phyloP scores from a whole-genome alignment of 2,329 filamentous ascomycete genomes.

The Aspergillus fumigatiaffinis region DNA sequence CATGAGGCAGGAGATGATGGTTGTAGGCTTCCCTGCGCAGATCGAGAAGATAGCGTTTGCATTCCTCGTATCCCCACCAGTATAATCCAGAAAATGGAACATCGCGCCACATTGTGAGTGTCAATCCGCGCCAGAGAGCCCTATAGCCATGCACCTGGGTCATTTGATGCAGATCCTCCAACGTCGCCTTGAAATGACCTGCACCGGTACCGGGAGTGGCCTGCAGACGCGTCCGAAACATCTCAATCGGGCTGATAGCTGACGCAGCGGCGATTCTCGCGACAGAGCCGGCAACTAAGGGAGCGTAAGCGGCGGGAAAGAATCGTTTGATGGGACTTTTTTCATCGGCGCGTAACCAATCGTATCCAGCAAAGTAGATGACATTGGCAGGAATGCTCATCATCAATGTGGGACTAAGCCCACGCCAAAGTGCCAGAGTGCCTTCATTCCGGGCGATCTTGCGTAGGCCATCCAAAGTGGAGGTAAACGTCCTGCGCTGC shows the following conservation, averaged over 20 bases:
- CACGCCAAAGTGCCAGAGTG: conserved; percentile 80
- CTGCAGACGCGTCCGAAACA: conserved; percentile 90
- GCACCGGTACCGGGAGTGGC: conserved; percentile 59
- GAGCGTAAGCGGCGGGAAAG: conserved; percentile 67
- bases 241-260: conserved; percentile 84
- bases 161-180: conserved; percentile 74
- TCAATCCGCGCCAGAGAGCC: conserved; percentile 85
- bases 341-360: conserved; percentile 77
- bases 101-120: conserved; percentile 90
- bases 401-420: conserved; percentile 84
- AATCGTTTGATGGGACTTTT: conserved; percentile 65
- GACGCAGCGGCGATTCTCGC: conserved; percentile 78
- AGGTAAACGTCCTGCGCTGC: conserved; percentile 77
- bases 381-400: conserved; percentile 96
- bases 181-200: conserved; percentile 73
- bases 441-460: conserved; percentile 97
- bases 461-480: conserved; percentile 83
- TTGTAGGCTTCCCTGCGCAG: conserved; percentile 50
- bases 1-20: conserved; percentile 13
- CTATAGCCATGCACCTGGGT: conserved; percentile 70
- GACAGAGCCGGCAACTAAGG: conserved; percentile 72
- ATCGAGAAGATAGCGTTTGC: conserved; percentile 68
- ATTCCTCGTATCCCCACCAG: conserved; percentile 95
- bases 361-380: conserved; percentile 98
- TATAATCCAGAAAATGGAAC: conserved; percentile 96